phyloP scores from a whole-genome alignment of 331 rosid species.

The Erythrophleum ivorense region DNA sequence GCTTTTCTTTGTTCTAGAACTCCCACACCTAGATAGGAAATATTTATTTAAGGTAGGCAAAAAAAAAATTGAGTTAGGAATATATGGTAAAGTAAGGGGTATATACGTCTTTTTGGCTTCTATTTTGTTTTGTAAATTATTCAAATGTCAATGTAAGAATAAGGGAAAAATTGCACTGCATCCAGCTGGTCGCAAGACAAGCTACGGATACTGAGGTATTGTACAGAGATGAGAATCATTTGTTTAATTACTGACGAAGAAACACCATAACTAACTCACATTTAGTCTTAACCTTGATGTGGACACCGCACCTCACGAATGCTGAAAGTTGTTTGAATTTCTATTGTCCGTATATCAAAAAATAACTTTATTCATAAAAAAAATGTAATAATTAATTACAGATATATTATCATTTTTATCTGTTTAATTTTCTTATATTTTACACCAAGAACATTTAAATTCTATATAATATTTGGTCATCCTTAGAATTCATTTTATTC shows the following conservation, averaged over 20 bases:
- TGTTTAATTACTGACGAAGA: neutral
- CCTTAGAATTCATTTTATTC: too few species aligned
- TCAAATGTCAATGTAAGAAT: slow-evolving; percentile 3
- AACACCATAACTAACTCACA: neutral
- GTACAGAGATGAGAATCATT: slow-evolving; percentile 27
- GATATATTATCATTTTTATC: too few species aligned
- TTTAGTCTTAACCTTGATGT: neutral
- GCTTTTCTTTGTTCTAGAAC: slow-evolving; percentile 48
- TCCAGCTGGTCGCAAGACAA: slow-evolving; percentile 46
- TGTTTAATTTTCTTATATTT: too few species aligned
- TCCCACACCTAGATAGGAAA: slow-evolving; percentile 13
- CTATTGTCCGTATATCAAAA: too few species aligned
- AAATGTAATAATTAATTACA: too few species aligned
- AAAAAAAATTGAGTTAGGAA: neutral
- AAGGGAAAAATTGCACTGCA: slow-evolving; percentile 26
- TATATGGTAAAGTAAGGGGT: neutral
- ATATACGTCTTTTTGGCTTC: neutral
- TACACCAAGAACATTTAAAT: too few species aligned
- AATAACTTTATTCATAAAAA: too few species aligned
- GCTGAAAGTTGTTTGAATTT: too few species aligned
- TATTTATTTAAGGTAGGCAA: too few species aligned
- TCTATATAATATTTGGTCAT: too few species aligned
- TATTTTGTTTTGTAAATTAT: neutral
- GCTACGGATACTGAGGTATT: neutral
- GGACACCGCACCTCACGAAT: neutral